phyloP scores from a whole-genome alignment of 2,329 filamentous ascomycete genomes.

The Leptosphaerulina australis region DNA sequence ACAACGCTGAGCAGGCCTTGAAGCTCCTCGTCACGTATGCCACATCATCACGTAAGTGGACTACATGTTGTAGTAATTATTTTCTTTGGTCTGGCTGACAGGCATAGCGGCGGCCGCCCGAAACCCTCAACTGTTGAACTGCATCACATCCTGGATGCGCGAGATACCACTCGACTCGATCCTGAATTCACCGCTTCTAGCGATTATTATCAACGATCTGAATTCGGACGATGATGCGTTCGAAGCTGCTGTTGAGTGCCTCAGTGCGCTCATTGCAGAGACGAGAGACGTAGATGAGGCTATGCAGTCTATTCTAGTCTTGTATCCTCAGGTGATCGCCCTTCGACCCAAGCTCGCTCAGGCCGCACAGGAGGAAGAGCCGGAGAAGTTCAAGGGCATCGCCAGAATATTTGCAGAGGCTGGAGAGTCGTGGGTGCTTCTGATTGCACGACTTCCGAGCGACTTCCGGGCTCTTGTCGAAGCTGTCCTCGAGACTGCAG shows the following conservation, averaged over 20 bases:
- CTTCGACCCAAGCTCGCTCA: slow-evolving; percentile 77
- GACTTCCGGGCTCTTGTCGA: slow-evolving; percentile 88
- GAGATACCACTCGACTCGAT: slow-evolving; percentile 86
- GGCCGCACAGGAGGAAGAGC: slow-evolving; percentile 79
- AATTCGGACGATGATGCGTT: slow-evolving; percentile 79
- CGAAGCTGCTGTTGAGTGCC: slow-evolving; percentile 86
- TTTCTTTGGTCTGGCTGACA: slow-evolving; percentile 17
- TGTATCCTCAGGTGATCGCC: slow-evolving; percentile 80
- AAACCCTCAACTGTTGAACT: slow-evolving; percentile 91
- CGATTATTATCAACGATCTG: slow-evolving; percentile 78
- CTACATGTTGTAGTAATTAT: not conserved
- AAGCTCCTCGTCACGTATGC: slow-evolving; percentile 87
- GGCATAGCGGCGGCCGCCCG: slow-evolving; percentile 69
- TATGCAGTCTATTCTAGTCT: slow-evolving; percentile 75
- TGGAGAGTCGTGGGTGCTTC: slow-evolving; percentile 90
- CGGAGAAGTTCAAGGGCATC: slow-evolving; percentile 83
- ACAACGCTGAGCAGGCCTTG: slow-evolving; percentile 89
- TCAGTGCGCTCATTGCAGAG: slow-evolving; percentile 90
- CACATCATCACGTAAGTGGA: slow-evolving; percentile 79
- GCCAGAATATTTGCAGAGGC: slow-evolving; percentile 92
- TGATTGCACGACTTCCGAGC: slow-evolving; percentile 81
- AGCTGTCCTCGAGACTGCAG: slow-evolving; percentile 87
- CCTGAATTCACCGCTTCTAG: slow-evolving; percentile 82
- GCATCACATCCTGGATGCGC: slow-evolving; percentile 94
- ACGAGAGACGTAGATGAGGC: slow-evolving; percentile 94